These are phyloP conservation scores for Leccinum uliginosum DNA, from an alignment of 768 basidiomycete genomes.

Conservation along the genomic window DNA sequence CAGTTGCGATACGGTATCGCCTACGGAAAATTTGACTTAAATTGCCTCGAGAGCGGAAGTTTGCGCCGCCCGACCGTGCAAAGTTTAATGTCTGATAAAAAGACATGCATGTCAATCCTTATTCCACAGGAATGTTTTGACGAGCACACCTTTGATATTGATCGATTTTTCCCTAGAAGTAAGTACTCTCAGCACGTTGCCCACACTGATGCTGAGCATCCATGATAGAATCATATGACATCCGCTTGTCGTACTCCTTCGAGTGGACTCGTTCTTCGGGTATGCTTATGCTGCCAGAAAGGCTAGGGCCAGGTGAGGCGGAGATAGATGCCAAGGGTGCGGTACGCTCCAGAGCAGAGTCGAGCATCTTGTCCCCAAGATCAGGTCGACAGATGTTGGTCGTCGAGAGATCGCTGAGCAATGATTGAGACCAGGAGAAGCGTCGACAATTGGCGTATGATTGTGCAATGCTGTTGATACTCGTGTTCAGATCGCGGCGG, in stretches of 20 bases:
- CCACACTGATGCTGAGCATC: conserved; percentile 44
- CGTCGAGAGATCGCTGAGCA: conserved; percentile 58
- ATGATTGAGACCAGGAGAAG: conserved; percentile 58
- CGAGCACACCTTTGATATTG: no score
- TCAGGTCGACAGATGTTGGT: conserved; percentile 63
- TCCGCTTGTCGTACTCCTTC: conserved; percentile 29
- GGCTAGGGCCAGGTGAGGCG: conserved; percentile 56
- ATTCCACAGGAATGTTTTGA: no score
- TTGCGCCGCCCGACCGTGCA: no score
- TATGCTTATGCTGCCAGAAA: conserved; percentile 15
- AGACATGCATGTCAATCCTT: no score
- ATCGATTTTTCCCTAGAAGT: no score
- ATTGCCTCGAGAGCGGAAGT: no score
- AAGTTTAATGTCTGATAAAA: no score
- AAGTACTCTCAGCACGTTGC: no score
- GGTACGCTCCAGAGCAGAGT: conserved; percentile 47
- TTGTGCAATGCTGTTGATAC: conserved; percentile 53
- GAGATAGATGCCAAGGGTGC: conserved; percentile 60
- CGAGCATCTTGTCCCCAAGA: conserved; percentile 86
- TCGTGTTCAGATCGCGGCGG: conserved; percentile 55
- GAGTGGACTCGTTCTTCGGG: conserved; percentile 9
- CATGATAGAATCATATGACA: conserved; percentile 64
- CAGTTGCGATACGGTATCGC: no score
- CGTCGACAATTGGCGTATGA: conserved; percentile 55
- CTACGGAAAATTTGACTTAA: no score